Percentiles rank a stretch among this genome's conserved stretches.
Conservation (phyloP, 2,329 filamentous ascomycete genomes). For the Trichoderma semiorbis region DNA sequence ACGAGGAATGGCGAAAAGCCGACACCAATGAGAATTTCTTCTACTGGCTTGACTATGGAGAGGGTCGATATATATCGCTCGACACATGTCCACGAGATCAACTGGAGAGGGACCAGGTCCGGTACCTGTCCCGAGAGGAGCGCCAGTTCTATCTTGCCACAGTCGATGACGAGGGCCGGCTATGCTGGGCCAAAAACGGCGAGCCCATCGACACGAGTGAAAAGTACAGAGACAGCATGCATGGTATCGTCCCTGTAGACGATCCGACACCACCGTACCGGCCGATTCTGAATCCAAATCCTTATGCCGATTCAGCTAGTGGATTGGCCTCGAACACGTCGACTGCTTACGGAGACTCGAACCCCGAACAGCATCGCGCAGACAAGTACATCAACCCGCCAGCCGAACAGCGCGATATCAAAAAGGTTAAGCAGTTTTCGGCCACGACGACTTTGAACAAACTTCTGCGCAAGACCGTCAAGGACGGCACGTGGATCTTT, state of each 20-base stretch:
- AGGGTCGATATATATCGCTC: conserved; percentile 67
- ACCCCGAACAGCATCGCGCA: conserved; percentile 56
- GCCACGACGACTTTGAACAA: conserved; percentile 74
- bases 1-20: conserved; percentile 75
- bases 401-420: conserved; percentile 55
- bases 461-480: conserved; percentile 72
- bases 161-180: conserved; percentile 67
- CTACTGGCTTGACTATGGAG: conserved; percentile 85
- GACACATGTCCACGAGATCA: conserved; percentile 68
- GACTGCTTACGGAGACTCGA: conserved; percentile 33
- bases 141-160: conserved; percentile 75
- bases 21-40: conserved; percentile 86
- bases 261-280: conserved; percentile 51
- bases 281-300: background rate
- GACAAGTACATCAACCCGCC: conserved; percentile 63
- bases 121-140: conserved; percentile 81
- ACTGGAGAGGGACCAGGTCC: conserved; percentile 73
- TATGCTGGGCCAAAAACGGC: conserved; percentile 87
- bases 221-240: conserved; percentile 73
- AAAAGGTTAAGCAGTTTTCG: conserved; percentile 59
- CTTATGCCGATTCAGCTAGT: background rate
- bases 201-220: conserved; percentile 71
- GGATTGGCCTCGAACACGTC: conserved; percentile 19
- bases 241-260: conserved; percentile 64
- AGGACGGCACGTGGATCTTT: conserved; percentile 92